These are phyloP conservation scores for Prunus mira DNA, from an alignment of 306 rosid genomes.

Conservation along the genomic window DNA sequence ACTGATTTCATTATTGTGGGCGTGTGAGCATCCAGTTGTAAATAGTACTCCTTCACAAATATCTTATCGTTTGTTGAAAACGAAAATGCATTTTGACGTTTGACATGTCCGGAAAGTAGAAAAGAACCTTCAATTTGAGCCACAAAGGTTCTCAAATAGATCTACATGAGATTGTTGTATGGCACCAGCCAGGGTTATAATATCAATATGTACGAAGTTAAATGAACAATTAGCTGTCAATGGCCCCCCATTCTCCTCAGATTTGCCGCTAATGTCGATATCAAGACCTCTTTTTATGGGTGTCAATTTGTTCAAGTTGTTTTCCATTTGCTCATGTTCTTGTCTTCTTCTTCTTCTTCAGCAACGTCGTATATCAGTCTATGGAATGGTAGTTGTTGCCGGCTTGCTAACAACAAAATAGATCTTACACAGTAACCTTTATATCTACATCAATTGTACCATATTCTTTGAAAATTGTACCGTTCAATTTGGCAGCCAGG, in stretches of 20 bases:
- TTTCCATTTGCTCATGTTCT: background rate
- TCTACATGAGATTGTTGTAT: background rate
- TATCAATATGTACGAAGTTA: background rate
- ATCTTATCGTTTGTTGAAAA: background rate
- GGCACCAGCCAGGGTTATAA: background rate
- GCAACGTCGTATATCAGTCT: background rate
- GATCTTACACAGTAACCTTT: background rate
- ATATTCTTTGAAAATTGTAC: too few species aligned
- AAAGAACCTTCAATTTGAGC: background rate
- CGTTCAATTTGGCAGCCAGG: background rate
- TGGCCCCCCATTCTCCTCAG: background rate
- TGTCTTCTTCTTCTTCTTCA: background rate
- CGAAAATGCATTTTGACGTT: background rate
- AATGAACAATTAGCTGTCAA: background rate
- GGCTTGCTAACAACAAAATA: background rate
- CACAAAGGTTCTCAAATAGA: background rate
- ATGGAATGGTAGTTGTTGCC: background rate
- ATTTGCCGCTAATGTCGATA: conserved; percentile 13
- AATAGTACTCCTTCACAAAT: background rate
- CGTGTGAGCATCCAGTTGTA: background rate
- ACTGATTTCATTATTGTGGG: background rate
- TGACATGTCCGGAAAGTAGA: background rate
- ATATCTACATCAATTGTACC: background rate
- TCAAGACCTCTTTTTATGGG: background rate
- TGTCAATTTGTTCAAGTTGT: background rate